These are phyloP conservation scores for Sisymbrium altissimum DNA, from an alignment of 345 rosid species.

Conservation along the genomic window DNA sequence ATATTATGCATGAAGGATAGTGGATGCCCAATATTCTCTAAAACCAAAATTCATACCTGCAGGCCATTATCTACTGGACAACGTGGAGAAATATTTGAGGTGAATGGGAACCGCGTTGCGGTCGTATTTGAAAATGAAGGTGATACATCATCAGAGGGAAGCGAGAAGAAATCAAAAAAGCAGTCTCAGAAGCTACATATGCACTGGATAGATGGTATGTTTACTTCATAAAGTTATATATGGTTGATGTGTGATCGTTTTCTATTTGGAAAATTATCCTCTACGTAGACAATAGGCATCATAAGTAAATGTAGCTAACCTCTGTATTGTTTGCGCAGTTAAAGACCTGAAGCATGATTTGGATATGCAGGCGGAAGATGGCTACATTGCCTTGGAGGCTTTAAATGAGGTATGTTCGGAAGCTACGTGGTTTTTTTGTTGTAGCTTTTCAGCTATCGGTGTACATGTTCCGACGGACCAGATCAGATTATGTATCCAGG, in stretches of 20 bases:
- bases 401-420: slow-evolving; percentile 62
- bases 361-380: slow-evolving; percentile 75
- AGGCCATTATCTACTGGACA: slow-evolving; percentile 80
- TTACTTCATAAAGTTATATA: background rate
- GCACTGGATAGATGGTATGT: slow-evolving; percentile 80
- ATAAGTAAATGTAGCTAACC: slow-evolving; percentile 18
- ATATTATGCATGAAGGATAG: background rate
- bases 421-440: slow-evolving; percentile 2
- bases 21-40: background rate
- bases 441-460: background rate
- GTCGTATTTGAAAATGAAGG: slow-evolving; percentile 59
- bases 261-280: background rate
- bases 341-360: slow-evolving; percentile 80
- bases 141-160: slow-evolving; percentile 41
- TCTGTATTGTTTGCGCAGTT: slow-evolving; percentile 40
- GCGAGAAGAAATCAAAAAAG: slow-evolving; percentile 45
- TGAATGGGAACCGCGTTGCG: slow-evolving; percentile 66
- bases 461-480: background rate
- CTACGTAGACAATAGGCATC: background rate
- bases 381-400: slow-evolving; percentile 80
- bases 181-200: slow-evolving; percentile 44
- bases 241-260: background rate
- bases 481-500: background rate
- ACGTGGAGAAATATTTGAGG: slow-evolving; percentile 83
- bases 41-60: slow-evolving; percentile 27